phyloP scores from a whole-genome alignment of 805 yeast genomes.

The Pichia nanzhaoensis region DNA sequence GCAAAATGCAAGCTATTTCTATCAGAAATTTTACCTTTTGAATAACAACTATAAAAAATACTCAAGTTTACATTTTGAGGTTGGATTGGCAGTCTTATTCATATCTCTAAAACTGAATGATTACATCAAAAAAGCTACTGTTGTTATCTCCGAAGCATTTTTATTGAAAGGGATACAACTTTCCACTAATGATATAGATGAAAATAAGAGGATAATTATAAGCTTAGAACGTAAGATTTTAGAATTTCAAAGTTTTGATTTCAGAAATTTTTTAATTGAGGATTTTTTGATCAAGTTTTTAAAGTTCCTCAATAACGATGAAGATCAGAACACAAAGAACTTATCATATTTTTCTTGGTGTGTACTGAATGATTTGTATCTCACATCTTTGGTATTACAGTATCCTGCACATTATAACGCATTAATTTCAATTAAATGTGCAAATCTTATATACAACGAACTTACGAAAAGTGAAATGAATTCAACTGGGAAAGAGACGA shows the following conservation, averaged over 20 bases:
- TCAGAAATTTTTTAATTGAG: conserved; percentile 62
- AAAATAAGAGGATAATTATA: conserved; percentile 50
- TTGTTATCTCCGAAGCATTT: conserved; percentile 48
- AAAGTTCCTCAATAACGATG: conserved; percentile 33
- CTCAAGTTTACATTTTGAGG: conserved; percentile 41
- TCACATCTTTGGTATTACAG: conserved; percentile 60
- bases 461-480: conserved; percentile 5
- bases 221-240: conserved; percentile 63
- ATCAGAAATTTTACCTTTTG: conserved; percentile 64
- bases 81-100: conserved; percentile 64
- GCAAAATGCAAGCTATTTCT: conserved; percentile 63
- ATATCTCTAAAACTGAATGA: conserved; percentile 77
- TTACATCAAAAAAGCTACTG: conserved; percentile 67
- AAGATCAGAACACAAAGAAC: conserved; percentile 34
- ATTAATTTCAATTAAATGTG: conserved; percentile 55
- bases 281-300: conserved; percentile 56
- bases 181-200: conserved; percentile 35
- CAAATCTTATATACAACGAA: conserved; percentile 31
- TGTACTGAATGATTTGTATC: conserved; percentile 65
- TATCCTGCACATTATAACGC: conserved; percentile 76
- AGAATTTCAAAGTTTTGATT: conserved; percentile 76
- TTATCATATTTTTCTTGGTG: conserved; percentile 60
- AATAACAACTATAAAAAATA: conserved; percentile 47
- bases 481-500: conserved; percentile 4
- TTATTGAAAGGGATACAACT: conserved; percentile 26